A percentile compares a stretch with the other conserved stretches of the same genome.
phyloP scores from a whole-genome alignment of 306 rosid genomes.

The Pyrus bretschneideri region DNA sequence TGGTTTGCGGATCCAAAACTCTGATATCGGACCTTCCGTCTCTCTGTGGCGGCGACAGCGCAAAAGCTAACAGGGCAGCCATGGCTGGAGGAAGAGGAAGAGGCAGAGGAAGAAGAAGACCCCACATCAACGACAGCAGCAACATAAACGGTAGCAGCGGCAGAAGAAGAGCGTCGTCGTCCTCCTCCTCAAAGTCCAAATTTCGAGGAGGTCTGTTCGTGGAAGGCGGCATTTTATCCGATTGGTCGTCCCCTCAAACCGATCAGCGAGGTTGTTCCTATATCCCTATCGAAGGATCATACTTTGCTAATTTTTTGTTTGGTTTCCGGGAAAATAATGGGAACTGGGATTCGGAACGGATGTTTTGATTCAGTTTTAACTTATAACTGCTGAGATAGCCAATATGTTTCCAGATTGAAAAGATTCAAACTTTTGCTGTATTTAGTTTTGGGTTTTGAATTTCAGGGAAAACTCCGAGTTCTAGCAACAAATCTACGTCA shows the following conservation, averaged over 20 bases:
- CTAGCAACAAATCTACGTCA: slow-evolving; percentile 30
- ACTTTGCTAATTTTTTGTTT: not conserved
- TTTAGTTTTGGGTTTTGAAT: slow-evolving; percentile 11
- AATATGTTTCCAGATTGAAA: not conserved
- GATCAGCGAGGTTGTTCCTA: slow-evolving; percentile 40
- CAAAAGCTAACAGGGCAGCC: not conserved
- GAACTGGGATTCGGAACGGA: not conserved
- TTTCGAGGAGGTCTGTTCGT: slow-evolving; percentile 36
- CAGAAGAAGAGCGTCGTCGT: slow-evolving; percentile 35
- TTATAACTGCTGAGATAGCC: too few relatives aligned
- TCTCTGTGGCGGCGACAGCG: not conserved
- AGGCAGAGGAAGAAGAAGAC: slow-evolving; percentile 59
- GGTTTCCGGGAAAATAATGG: not conserved
- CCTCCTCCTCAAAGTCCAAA: not conserved
- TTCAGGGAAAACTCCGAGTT: slow-evolving; percentile 51
- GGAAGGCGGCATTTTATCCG: slow-evolving; percentile 72
- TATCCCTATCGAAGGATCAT: not conserved
- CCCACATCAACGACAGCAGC: not conserved
- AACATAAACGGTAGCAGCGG: slow-evolving; percentile 4
- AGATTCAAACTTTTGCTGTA: not conserved
- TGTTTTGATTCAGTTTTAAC: not conserved
- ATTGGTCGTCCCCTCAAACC: slow-evolving; percentile 44
- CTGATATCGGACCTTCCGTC: not conserved
- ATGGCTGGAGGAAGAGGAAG: slow-evolving; percentile 27
- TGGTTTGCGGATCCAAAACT: not conserved